A percentile compares a stretch with the other conserved stretches of the same genome.
Evolutionary conservation across 805 yeast species (phyloP).

Genomic region (Sugiyamaella marilandica): DNA sequence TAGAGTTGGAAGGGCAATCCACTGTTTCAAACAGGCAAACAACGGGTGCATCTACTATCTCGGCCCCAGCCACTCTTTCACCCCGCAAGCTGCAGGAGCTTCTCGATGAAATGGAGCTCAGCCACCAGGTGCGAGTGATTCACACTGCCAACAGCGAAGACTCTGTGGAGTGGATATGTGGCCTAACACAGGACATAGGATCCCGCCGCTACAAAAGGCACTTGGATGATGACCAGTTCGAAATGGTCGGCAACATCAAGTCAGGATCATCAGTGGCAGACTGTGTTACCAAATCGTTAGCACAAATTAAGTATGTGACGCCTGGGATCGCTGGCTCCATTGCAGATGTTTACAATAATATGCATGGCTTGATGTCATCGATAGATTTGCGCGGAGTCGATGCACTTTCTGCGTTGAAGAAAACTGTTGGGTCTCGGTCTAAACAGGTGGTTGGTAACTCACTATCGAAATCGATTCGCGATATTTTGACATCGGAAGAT

Average conservation of each 20-base stretch:
- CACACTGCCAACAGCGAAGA: conserved; percentile 13
- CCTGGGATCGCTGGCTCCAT: conserved; percentile 17
- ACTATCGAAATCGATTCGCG: conserved; percentile 10
- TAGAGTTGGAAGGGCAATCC: conserved; percentile 3
- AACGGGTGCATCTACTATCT: neutral
- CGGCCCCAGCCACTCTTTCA: neutral
- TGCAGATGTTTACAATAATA: conserved; percentile 11
- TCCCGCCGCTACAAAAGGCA: conserved; percentile 11
- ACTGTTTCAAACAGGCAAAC: neutral
- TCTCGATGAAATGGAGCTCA: conserved; percentile 11
- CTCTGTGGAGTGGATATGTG: conserved; percentile 17
- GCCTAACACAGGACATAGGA: conserved; percentile 15
- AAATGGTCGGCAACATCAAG: conserved; percentile 12
- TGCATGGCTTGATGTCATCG: conserved; percentile 12
- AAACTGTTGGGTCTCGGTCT: neutral
- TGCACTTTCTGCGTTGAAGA: conserved; percentile 13
- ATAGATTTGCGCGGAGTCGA: conserved; percentile 11
- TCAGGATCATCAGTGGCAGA: conserved; percentile 17
- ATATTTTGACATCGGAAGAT: conserved; percentile 11
- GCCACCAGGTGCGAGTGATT: conserved; percentile 7
- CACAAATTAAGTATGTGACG: conserved; percentile 21
- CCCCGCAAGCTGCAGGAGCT: neutral
- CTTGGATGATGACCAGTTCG: conserved; percentile 3
- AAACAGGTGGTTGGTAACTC: conserved; percentile 12
- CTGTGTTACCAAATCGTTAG: conserved; percentile 12